phyloP scores from a whole-genome alignment of 129 eudicot species.

The Heracleum sosnowskyi region DNA sequence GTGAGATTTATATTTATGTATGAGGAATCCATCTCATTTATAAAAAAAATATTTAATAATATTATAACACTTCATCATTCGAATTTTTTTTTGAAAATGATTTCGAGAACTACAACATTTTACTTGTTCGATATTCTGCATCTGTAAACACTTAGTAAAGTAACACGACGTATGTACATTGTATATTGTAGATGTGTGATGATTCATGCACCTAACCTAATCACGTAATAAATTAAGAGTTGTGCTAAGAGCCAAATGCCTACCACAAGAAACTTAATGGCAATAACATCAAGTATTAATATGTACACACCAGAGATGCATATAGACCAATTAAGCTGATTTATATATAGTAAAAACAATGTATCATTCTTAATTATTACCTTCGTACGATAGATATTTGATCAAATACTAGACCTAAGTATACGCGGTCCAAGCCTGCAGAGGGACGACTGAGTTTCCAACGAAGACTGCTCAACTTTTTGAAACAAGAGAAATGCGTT shows the following conservation, averaged over 20 bases:
- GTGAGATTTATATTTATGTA: too few relatives aligned
- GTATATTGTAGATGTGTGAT: not conserved
- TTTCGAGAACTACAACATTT: too few relatives aligned
- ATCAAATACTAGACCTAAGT: not conserved
- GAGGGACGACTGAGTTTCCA: conserved; percentile 1
- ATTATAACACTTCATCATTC: too few relatives aligned
- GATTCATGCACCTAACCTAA: not conserved
- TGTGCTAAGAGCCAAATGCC: not conserved
- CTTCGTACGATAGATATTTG: not conserved
- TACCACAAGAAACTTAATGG: not conserved
- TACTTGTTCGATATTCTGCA: too few relatives aligned
- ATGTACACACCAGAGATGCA: not conserved
- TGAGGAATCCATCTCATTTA: too few relatives aligned
- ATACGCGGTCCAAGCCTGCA: not conserved
- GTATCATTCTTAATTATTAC: not conserved
- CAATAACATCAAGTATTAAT: not conserved
- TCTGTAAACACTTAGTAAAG: not conserved
- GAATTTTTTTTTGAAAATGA: too few relatives aligned
- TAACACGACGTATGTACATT: not conserved
- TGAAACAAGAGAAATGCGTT: not conserved
- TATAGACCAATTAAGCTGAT: not conserved
- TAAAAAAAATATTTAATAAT: too few relatives aligned
- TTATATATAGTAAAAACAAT: not conserved
- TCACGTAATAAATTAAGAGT: not conserved
- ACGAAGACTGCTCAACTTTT: not conserved